Base-by-base conservation (phyloP, 495 filamentous ascomycete species). In the Opeltia flavorubescens region DNA sequence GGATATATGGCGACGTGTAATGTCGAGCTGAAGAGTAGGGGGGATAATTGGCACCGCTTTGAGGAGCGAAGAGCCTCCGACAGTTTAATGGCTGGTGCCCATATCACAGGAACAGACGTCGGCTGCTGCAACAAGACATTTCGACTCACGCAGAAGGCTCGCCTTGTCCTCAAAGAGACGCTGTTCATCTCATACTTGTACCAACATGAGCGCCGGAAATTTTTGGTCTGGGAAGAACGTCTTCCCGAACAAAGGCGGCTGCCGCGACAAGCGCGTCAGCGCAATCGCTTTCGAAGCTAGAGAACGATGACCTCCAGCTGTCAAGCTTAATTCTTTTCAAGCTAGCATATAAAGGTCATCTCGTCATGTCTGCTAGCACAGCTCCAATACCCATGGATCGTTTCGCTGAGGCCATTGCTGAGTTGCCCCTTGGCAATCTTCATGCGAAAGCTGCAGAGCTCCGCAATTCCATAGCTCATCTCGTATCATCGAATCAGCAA, bases 401-500 rank as follows among this genome's bases (percentile, higher is more conserved):
- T 54, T 85, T 87, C 69, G 77, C 83, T 50, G 68, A 70, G 58
- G 88, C 87, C 12, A 71, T 95, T 50, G 62, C 71, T 53, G 76
- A 80, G 51, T 79, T 95, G 23, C 73, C 84, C 30, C 64, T 89
- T 55, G 71, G 74, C 48, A 66, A 71, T 34, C 74, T 95, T 34
- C 81, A 87, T 66, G 65, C 76, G 62, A 94, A 94, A 70, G 78
- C 79, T 52, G 71, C 77, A 52, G 88, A 94, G 59, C 68, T 95
- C 33, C 78, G 74, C 59, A 94, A 93, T 69, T 79, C 73, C 44
- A 85, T 91, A 59, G 68, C 76, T 7, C 88, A 94, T 60, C 81
- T 95, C 18, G 69, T 78, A 46, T 76, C 78, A 63, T 87, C 82
- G 21, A 94, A 94, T 64, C 66, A 69, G 42, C 77, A 89, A 62